Evolutionary conservation across 768 basidiomycete genomes (phyloP), one percentile per base, ranked within the genome.

Genomic region (Gautieria morchelliformis): DNA sequence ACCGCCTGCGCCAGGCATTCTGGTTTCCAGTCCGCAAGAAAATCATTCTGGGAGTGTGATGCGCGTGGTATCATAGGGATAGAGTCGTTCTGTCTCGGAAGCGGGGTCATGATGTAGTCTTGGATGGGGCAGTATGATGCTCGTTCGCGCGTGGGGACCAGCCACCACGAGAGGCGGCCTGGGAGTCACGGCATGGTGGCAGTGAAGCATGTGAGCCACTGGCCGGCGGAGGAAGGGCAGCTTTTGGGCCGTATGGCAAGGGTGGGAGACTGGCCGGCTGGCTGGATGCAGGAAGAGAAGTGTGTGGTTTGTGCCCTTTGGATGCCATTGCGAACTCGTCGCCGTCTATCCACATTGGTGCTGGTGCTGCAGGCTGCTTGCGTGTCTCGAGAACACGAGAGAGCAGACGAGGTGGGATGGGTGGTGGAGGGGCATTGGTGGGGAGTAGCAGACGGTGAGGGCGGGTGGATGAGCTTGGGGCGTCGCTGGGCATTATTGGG

Each of bases 241-340:
- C 15, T 4, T 52, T 11, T 52, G 30, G 37, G 17, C 30, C 37
- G 33, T 52, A 52, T 12, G 32, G 19, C 17, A 20, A 40, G 19
- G 37, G 30, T 27, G 37, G 27, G 27, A 27, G 3, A 27, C 27
- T 27, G 2, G 27, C 37, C 10, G 30, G 30, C 12, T n/a, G 32
- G 19, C 19, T 33, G 19, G 51, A 17, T 12, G 46, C 46, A 48
- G 5, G 4, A 15, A 20, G 14, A 48, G 46, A 15, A n/a, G 51
- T n/a, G 14, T 39, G 33, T 39, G 32, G 40, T 24, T 54, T 30
- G 35, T 42, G 37, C 11, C 20, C 37, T 42, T 39, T 33, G 4
- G 42, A 44, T 11, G 32, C 42, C 22, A 44, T 42, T 4, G 53
- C 53, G 41, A 54, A 54, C 40, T 54, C 53, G 42, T 54, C 53